Conservation (phyloP, 148 eudicot species). For the Persicaria maculosa region DNA sequence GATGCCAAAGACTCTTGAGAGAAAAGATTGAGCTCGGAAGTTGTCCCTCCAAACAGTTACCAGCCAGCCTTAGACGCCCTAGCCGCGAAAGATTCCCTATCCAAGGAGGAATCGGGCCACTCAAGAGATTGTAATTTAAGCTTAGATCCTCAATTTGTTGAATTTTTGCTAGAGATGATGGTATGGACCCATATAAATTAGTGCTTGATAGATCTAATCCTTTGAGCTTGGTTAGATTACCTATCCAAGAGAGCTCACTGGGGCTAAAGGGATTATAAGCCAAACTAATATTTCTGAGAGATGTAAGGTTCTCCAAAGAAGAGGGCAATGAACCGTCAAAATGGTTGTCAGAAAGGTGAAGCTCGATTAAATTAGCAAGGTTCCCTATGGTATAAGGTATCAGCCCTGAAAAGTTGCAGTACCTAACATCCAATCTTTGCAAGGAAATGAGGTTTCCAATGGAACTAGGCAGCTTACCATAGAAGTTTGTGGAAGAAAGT, state of each 20-base stretch:
- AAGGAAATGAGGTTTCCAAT: constrained; percentile 24
- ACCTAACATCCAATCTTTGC: constrained; percentile 19
- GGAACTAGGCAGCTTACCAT: constrained; percentile 23
- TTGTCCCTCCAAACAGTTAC: constrained; percentile 31
- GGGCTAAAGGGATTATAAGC: constrained; percentile 17
- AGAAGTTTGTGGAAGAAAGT: constrained; percentile 23
- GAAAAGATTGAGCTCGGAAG: constrained; percentile 31
- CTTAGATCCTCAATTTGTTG: constrained; percentile 17
- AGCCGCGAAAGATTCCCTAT: constrained; percentile 14
- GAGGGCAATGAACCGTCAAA: constrained; percentile 25
- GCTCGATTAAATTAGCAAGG: constrained; percentile 24
- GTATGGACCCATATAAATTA: constrained; percentile 37
- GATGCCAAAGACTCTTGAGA: constrained; percentile 18
- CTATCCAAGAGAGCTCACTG: constrained; percentile 27
- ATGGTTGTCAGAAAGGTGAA: constrained; percentile 25
- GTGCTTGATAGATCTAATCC: constrained; percentile 26
- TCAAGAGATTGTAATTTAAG: constrained; percentile 24
- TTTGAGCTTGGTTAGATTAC: constrained; percentile 29
- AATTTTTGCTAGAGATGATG: constrained; percentile 23
- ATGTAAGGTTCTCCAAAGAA: constrained; percentile 22
- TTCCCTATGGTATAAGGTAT: constrained; percentile 30
- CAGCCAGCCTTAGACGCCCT: constrained; percentile 36
- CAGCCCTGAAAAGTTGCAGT: constrained; percentile 29
- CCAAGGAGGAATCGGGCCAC: constrained; percentile 6
- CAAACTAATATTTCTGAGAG: constrained; percentile 24